A percentile compares a stretch with the other conserved stretches of the same genome.
phyloP scores from a whole-genome alignment of 2,329 filamentous ascomycete species.

The Apiospora kogelbergensis region DNA sequence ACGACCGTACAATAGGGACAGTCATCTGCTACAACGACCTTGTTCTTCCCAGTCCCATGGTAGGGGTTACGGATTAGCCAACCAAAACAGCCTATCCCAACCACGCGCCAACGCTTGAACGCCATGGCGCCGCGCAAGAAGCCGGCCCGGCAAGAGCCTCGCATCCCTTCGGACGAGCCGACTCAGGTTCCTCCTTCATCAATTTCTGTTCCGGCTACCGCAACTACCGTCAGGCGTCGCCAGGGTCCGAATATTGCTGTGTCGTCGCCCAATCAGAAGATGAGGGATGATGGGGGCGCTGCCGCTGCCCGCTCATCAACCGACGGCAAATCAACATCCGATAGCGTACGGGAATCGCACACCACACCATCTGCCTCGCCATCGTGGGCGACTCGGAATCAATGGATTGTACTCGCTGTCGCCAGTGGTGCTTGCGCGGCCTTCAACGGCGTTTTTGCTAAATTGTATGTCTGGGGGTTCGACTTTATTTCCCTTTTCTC shows the following conservation, averaged over 20 bases:
- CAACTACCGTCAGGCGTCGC: not conserved
- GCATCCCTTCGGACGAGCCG: not conserved
- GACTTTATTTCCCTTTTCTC: not conserved
- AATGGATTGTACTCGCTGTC: slow-evolving; percentile 69
- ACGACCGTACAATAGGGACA: not conserved
- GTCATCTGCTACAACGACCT: not conserved
- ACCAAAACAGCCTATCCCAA: not conserved
- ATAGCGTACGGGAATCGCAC: not conserved
- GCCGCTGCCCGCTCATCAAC: not conserved
- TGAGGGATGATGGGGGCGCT: not conserved
- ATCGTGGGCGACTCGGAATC: slow-evolving; percentile 33
- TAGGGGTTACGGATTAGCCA: not conserved
- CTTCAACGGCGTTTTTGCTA: slow-evolving; percentile 81
- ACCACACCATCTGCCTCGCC: not conserved
- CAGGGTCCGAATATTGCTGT: not conserved
- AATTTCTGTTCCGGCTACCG: not conserved
- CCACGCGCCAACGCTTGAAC: not conserved
- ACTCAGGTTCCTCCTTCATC: not conserved
- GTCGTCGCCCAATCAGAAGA: not conserved
- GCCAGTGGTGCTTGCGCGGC: slow-evolving; percentile 77
- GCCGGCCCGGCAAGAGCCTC: not conserved
- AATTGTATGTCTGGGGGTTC: slow-evolving; percentile 59
- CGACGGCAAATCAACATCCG: not conserved
- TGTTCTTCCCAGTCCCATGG: not conserved
- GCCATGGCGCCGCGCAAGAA: slow-evolving; percentile 1